Percentiles rank a stretch among this genome's conserved stretches.
Conservation (phyloP, 805 yeast species). For the Lipomyces sp. region DNA sequence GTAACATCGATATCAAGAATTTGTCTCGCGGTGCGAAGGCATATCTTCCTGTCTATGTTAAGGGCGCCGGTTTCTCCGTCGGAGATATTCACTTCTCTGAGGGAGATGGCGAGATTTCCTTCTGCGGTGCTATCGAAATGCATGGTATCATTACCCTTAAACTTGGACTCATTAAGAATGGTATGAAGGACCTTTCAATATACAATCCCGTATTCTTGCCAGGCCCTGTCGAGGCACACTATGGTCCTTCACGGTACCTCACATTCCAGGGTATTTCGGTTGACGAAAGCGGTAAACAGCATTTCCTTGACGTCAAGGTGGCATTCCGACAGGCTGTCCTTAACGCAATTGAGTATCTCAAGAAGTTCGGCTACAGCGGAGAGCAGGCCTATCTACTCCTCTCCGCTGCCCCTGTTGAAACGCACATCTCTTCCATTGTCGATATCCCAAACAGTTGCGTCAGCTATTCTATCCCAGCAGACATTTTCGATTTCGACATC, state of each 20-base stretch:
- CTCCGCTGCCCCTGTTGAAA: slow-evolving; percentile 57
- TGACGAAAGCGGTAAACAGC: slow-evolving; percentile 54
- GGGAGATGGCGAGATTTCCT: slow-evolving; percentile 62
- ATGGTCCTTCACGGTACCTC: slow-evolving; percentile 56
- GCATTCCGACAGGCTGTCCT: slow-evolving; percentile 59
- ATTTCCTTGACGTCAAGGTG: slow-evolving; percentile 54
- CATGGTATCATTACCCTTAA: slow-evolving; percentile 54
- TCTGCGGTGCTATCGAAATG: slow-evolving; percentile 62
- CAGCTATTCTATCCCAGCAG: slow-evolving; percentile 57
- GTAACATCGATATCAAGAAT: slow-evolving; percentile 59
- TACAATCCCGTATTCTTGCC: slow-evolving; percentile 55
- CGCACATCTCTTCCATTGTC: slow-evolving; percentile 58
- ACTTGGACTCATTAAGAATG: slow-evolving; percentile 51
- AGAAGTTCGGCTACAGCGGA: slow-evolving; percentile 57
- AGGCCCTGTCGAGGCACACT: slow-evolving; percentile 55
- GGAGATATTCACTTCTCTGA: slow-evolving; percentile 59
- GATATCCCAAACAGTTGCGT: slow-evolving; percentile 60
- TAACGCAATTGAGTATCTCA: slow-evolving; percentile 55
- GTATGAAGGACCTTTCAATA: slow-evolving; percentile 51
- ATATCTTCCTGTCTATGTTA: slow-evolving; percentile 54
- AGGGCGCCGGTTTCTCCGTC: slow-evolving; percentile 54
- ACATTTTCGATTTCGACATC: slow-evolving; percentile 56
- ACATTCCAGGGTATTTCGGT: slow-evolving; percentile 61
- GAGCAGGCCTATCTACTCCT: slow-evolving; percentile 55
- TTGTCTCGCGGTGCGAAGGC: slow-evolving; percentile 56